Base-by-base conservation (phyloP, 768 basidiomycete genomes). In the Russula sp. region DNA sequence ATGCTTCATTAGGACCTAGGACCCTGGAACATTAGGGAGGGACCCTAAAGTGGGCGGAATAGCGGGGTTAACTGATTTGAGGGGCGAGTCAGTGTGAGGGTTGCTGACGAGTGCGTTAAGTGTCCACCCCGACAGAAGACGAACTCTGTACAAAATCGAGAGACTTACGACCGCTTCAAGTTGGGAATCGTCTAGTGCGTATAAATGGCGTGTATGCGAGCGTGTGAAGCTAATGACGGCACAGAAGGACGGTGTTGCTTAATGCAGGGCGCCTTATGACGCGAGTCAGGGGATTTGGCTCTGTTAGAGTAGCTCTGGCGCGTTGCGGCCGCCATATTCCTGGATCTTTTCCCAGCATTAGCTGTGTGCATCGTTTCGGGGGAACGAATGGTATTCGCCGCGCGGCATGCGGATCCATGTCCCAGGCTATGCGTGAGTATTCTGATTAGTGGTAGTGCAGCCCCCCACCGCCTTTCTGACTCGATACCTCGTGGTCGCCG, bases 201-300 rank as follows among this genome's bases (percentile, higher is more conserved):
- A 53, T 2, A 39, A 20, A 7, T 38, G 13, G n/a, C 52, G 34
- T 34, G 38, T 41, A 34, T 18, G 29, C 20, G 11, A 34, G 39
- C 36, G 42, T 57, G 55, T 42, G 56, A 58, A 41, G 50, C 7
- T 18, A 9, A 57, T 57, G 36, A 16, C 18, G 9, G 42, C 36
- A 32, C 10, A 57, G 38, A 1, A 35, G 25, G 25, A 39, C 6
- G 36, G 47, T 41, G 20, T 22, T 22, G 10, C 43, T 42, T n/a
- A 20, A 56, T 45, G 42, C 36, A 51, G 60, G 42, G 46, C 42
- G 25, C 38, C 38, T 42, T 46, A 58, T 61, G 55, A 61, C 60
- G 48, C 41, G n/a, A 51, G 46, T 41, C 48, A 42, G 48, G 16
- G 16, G n/a, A n/a, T 18, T 51, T 45, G 11, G n/a, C 2, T 51